phyloP scores from a whole-genome alignment of 495 filamentous ascomycete genomes.

The Tuber borchii region DNA sequence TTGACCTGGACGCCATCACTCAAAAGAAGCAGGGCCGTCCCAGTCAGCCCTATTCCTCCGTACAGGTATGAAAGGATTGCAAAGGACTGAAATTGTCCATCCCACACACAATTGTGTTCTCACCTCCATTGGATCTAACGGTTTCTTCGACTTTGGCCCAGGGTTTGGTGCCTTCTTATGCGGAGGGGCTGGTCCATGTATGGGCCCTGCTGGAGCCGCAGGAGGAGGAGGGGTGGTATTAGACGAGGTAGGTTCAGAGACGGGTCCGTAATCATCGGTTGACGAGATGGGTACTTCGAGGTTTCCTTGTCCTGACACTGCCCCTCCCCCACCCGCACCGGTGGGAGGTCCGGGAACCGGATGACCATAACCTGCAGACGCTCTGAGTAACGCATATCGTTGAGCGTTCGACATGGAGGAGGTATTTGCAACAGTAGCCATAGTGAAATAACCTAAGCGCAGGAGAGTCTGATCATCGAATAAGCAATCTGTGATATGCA shows the following conservation, averaged over 20 bases:
- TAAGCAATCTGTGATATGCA: neutral
- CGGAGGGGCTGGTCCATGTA: conserved; percentile 11
- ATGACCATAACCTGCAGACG: neutral
- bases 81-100: conserved; percentile 39
- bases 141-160: conserved; percentile 43
- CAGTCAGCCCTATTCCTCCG: conserved; percentile 23
- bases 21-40: conserved; percentile 3
- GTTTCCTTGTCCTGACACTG: neutral
- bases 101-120: conserved; percentile 33
- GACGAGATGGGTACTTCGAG: neutral
- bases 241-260: conserved; percentile 40
- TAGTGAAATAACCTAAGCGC: neutral
- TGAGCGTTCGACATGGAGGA: conserved; percentile 12
- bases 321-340: neutral
- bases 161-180: conserved; percentile 22
- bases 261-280: conserved; percentile 36
- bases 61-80: neutral
- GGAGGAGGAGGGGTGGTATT: conserved; percentile 42
- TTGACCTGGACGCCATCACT: conserved; percentile 33
- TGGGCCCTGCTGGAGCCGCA: conserved; percentile 51
- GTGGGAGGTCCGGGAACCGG: neutral
- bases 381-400: conserved; percentile 22
- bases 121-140: conserved; percentile 41
- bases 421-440: conserved; percentile 35
- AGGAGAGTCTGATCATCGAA: neutral